Evolutionary conservation across 2,329 filamentous ascomycete species (phyloP).

Genomic region (Blumeria graminis): DNA sequence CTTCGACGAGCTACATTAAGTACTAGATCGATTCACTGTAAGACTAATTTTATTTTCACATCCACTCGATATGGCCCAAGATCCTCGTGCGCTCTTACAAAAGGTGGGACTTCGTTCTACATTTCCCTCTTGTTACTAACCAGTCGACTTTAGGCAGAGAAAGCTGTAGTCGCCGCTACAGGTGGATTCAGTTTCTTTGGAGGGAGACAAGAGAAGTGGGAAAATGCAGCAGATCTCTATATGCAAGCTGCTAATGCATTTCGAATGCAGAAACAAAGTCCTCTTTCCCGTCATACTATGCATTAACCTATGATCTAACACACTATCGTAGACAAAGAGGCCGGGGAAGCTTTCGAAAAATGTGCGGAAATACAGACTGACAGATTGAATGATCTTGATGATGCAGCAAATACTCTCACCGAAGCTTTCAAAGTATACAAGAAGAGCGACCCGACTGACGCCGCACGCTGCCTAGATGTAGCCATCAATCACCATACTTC

Average conservation of each 20-base stretch:
- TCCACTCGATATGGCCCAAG: constrained; percentile 35
- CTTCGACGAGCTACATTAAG: too few relatives aligned
- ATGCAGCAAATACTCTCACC: constrained; percentile 66
- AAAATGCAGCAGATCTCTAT: constrained; percentile 71
- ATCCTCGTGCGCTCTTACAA: constrained; percentile 54
- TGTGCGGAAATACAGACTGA: constrained; percentile 59
- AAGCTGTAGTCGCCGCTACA: constrained; percentile 46
- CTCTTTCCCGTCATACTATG: constrained; percentile 7
- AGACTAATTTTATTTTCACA: too few relatives aligned
- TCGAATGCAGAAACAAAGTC: constrained; percentile 65
- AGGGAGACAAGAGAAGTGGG: constrained; percentile 66
- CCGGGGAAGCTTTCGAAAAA: constrained; percentile 65
- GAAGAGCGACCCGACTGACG: constrained; percentile 62
- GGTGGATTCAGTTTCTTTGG: constrained; percentile 80
- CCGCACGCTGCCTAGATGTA: constrained; percentile 52
- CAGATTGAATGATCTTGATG: constrained; percentile 74
- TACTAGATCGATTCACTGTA: too few relatives aligned
- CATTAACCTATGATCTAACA: constrained; percentile 1
- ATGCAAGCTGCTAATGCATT: constrained; percentile 80
- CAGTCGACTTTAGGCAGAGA: constrained; percentile 46
- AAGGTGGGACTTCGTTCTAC: constrained; percentile 30
- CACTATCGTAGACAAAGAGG: constrained; percentile 42
- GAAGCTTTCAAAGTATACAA: constrained; percentile 93
- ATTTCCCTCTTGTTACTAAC: constrained; percentile 7
- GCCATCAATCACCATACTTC: constrained; percentile 69